phyloP scores from a whole-genome alignment of 768 basidiomycete genomes.

The Sporobolomyces roseus region DNA sequence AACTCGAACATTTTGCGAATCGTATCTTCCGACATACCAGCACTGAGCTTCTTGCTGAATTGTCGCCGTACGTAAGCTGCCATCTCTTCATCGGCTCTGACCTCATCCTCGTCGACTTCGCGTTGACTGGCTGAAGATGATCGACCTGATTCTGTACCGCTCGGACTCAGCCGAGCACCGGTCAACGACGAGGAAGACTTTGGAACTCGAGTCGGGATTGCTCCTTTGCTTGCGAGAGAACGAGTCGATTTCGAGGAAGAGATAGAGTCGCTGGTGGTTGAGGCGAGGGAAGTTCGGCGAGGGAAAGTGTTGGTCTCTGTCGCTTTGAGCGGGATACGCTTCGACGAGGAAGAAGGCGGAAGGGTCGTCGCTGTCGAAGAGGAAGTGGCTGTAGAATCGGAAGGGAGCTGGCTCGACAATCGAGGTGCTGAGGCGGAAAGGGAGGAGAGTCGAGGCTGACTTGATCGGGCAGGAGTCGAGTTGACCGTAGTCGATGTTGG shows the following conservation, averaged over 20 bases:
- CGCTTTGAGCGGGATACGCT: conserved; percentile 3
- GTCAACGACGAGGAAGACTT: conserved; percentile 22
- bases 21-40: conserved; percentile 77
- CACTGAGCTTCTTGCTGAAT: conserved; percentile 77
- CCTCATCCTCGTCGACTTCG: conserved; percentile 74
- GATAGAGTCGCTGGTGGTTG: conserved; percentile 1
- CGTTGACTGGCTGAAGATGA: conserved; percentile 66
- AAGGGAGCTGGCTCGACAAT: background rate
- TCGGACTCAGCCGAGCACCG: conserved; percentile 54
- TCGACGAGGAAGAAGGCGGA: background rate
- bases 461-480: background rate
- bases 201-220: conserved; percentile 55
- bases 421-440: conserved; percentile 22
- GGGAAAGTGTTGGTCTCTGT: conserved; percentile 1
- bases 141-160: conserved; percentile 73
- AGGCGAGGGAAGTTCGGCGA: conserved; percentile 18
- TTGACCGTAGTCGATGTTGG: background rate
- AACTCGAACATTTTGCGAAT: conserved; percentile 83
- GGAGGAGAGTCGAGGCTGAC: background rate
- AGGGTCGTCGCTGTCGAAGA: background rate
- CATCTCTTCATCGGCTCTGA: conserved; percentile 95
- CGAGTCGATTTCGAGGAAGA: conserved; percentile 20
- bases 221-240: conserved; percentile 55
- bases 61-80: conserved; percentile 84
- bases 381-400: background rate